Evolutionary conservation across 495 filamentous ascomycete genomes (phyloP), one percentile per base, ranked within the genome.

Genomic region (Penicillium tannophilum): DNA sequence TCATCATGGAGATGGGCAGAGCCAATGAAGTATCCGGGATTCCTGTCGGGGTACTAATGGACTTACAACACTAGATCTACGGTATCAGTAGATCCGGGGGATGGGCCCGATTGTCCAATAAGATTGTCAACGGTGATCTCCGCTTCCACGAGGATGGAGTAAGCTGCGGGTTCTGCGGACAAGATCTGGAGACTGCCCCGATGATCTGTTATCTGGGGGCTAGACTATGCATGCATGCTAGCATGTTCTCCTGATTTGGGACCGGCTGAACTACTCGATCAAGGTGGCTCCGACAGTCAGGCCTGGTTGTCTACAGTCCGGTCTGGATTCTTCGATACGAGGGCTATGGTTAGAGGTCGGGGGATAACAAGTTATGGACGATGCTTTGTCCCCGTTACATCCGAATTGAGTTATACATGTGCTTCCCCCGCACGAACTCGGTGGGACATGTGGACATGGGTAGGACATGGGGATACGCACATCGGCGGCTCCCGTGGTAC

Each of bases 91-190:
- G 28, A 59, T 64, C 62, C 52, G 58, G 62, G 62, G 58, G 51
- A 42, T 52, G 53, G 17, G 3, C 41, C 52, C 42, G 44, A 60
- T 60, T 41, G 56, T 52, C 45, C 63, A 66, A 63, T 63, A 35
- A 36, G 11, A 41, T 24, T 11, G n/a, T 33, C n/a, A 39, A 58
- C 56, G 59, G 61, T 59, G 55, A 64, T 66, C 61, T 55, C 59
- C 56, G 61, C 55, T 51, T 44, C 46, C 51, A 33, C n/a, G 23
- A 47, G 35, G 8, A 33, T 30, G 26, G 59, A 36, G 26, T 26
- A 31, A 47, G 36, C 17, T 8, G 28, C 24, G 39, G 26, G 41
- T 30, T 53, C 17, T 20, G 48, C 42, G 47, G 54, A 42, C 33
- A 50, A 51, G 56, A 31, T 53, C 35, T 50, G 14, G 12, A 39